Percentiles rank a stretch among this genome's conserved stretches.
Conservation (phyloP, 352 stramenopile species). For the Globisporangium cylindrosporum region DNA sequence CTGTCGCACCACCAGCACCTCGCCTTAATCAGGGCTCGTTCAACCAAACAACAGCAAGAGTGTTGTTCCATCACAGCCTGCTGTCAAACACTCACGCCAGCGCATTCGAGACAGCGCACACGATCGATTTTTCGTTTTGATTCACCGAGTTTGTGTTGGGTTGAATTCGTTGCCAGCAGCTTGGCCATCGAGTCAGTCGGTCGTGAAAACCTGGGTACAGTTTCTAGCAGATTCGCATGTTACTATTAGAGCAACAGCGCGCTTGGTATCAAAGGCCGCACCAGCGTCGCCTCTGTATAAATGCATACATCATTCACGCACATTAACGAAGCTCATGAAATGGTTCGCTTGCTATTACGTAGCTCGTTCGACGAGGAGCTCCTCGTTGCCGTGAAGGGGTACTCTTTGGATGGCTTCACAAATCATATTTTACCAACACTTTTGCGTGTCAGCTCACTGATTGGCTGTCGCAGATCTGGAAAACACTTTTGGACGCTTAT, state of each 20-base stretch:
- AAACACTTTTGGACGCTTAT: neutral
- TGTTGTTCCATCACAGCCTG: neutral
- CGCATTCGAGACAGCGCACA: neutral
- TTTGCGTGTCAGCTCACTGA: neutral
- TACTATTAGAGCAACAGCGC: neutral
- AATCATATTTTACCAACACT: conserved; percentile 1
- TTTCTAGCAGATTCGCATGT: neutral
- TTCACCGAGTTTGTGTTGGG: neutral
- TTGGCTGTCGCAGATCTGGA: neutral
- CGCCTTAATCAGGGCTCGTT: neutral
- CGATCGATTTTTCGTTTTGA: neutral
- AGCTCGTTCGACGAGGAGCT: neutral
- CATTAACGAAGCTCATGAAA: neutral
- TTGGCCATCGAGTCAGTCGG: neutral
- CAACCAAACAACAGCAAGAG: neutral
- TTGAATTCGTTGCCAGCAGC: neutral
- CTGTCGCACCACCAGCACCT: neutral
- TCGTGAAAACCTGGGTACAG: neutral
- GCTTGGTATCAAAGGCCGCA: neutral
- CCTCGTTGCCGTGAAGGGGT: neutral
- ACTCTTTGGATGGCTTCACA: neutral
- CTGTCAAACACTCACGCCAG: neutral
- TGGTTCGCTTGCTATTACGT: neutral
- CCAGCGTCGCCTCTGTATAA: neutral
- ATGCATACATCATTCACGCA: neutral